Evolutionary conservation across 257 asterid genomes (phyloP), one percentile per base, ranked within the genome.

Genomic region (Solanum arcanum): DNA sequence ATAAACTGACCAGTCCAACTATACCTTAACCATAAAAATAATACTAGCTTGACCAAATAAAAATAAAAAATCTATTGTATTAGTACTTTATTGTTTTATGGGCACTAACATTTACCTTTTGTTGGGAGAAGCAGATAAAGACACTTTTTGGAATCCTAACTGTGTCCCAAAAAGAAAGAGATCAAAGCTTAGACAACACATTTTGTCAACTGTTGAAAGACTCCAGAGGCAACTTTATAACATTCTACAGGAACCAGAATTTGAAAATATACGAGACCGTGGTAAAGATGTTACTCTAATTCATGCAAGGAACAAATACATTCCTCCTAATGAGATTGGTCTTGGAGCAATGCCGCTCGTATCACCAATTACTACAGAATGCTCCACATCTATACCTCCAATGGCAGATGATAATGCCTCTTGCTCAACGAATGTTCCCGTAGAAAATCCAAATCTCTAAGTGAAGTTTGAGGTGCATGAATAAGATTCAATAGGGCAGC

Each of bases 291-390:
- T 25, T 37, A 86, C 64, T 15, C 86, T 94, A 1, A 90, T 92
- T 25, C 87, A 89, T 9, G 87, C 90, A 10, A 86, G 66, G 68
- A 90, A 90, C 49, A 73, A 75, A 82, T 37, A 47, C 25, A 86
- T 91, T n/a, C 66, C 90, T 1, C 92, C 89, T 1, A 92, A 92
- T 52, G 95, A 93, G 90, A 89, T 93, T 20, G 95, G 98, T 3
- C 87, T 89, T 27, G 98, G 96, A 81, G 93, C 91, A 14, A 75
- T 84, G 85, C 76, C 73, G 47, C 86, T 89, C 33, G 33, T 82
- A 2, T 85, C 89, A 20, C 83, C 86, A 23, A 20, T 86, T 83
- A 41, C 78, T 35, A 20, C 85, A 31, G 76, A 88, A 83, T 44
- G 27, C 21, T 49, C 66, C 15, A 33, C 12, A 9, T 68, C 88